These are phyloP conservation scores for Noccaea bulbosa DNA, from an alignment of 345 rosid species.

Conservation along the genomic window DNA sequence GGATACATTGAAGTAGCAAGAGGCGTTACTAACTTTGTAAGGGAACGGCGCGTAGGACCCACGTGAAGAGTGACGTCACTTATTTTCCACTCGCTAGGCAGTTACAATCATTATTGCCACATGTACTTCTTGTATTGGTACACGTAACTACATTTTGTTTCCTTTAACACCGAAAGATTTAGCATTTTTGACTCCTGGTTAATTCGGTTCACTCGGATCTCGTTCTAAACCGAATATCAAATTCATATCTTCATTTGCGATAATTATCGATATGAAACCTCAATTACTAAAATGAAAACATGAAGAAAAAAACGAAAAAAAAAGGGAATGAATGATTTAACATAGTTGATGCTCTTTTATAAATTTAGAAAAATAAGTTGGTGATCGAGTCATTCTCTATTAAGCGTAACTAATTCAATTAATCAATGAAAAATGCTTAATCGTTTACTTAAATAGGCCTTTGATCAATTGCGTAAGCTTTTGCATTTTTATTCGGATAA, in stretches of 20 bases:
- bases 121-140: conserved; percentile 33
- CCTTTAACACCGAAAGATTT: neutral
- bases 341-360: conserved; percentile 21
- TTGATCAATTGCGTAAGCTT: conserved; percentile 22
- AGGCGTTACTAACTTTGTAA: conserved; percentile 54
- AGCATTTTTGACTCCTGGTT: conserved; percentile 38
- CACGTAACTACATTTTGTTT: conserved; percentile 4
- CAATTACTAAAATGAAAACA: conserved; percentile 9
- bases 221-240: conserved; percentile 26
- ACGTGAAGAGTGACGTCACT: conserved; percentile 48
- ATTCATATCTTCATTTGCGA: conserved; percentile 5
- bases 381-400: conserved; percentile 42
- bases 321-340: conserved; percentile 16
- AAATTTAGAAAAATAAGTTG: conserved; percentile 33
- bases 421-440: conserved; percentile 1
- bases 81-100: conserved; percentile 40
- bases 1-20: conserved; percentile 14
- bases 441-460: neutral
- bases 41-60: conserved; percentile 61
- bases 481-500: conserved; percentile 3
- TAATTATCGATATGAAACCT: conserved; percentile 2
- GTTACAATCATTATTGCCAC: conserved; percentile 53
- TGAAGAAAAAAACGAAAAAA: neutral
- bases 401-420: conserved; percentile 23
- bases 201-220: conserved; percentile 2